Conservation (phyloP, 164 flowering plant species). For the Warburgia ugandensis region DNA sequence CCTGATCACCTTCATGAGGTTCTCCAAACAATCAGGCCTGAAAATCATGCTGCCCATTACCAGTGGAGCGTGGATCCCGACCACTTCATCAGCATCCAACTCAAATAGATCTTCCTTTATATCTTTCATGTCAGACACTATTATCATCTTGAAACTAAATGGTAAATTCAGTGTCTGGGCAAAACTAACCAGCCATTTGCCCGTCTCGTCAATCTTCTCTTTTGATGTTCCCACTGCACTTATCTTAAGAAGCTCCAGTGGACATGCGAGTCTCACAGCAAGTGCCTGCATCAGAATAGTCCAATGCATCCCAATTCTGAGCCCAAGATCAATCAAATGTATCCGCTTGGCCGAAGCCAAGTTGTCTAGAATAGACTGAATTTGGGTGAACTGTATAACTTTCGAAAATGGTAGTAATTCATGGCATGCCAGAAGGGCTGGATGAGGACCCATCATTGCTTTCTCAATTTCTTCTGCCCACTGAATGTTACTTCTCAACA, state of each 20-base stretch:
- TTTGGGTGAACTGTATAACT: constrained; percentile 32
- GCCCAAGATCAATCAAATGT: constrained; percentile 42
- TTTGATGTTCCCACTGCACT: constrained; percentile 27
- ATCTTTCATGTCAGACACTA: constrained; percentile 28
- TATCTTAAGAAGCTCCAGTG: constrained; percentile 40
- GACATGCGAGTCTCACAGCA: constrained; percentile 11
- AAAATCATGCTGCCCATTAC: constrained; percentile 12
- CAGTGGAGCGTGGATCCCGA: constrained; percentile 26
- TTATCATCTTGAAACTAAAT: constrained; percentile 23
- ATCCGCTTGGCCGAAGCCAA: constrained; percentile 31
- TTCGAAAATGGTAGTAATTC: constrained; percentile 27
- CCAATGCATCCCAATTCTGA: constrained; percentile 35
- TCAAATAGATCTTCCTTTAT: constrained; percentile 33
- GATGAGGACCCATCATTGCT: constrained; percentile 16
- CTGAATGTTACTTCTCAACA: too few species aligned
- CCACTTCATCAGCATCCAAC: constrained; percentile 31
- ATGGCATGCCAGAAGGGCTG: constrained; percentile 19
- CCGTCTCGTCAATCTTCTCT: constrained; percentile 22
- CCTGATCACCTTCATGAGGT: constrained; percentile 34
- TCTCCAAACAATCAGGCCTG: constrained; percentile 23
- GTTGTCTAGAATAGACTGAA: constrained; percentile 41
- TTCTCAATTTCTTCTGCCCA: not conserved
- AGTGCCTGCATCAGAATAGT: constrained; percentile 49
- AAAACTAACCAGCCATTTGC: constrained; percentile 27
- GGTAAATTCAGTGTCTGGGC: constrained; percentile 29